Conservation (phyloP, 768 basidiomycete genomes). For the Tulasnella sp. region DNA sequence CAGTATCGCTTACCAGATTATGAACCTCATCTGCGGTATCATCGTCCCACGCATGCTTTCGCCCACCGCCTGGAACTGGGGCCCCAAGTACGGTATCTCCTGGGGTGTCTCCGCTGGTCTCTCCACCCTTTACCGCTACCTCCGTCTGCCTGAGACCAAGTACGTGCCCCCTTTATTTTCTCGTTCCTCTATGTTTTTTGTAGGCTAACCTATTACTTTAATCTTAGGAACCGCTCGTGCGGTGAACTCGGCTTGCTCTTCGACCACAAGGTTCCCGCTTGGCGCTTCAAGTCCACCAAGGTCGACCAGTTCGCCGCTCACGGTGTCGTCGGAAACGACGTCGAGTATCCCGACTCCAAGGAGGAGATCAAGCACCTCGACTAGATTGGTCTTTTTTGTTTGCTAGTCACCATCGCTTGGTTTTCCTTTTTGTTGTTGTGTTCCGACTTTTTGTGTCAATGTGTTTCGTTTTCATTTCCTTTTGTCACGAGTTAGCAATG, state of each 20-base stretch:
- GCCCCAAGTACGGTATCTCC: conserved; percentile 28
- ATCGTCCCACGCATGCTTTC: conserved; percentile 22
- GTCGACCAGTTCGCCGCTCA: conserved; percentile 23
- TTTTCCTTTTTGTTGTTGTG: neutral
- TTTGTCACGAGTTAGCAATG: too few relatives aligned
- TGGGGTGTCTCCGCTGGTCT: conserved; percentile 24
- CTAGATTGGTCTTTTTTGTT: neutral
- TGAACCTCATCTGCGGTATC: conserved; percentile 25
- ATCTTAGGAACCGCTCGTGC: conserved; percentile 15
- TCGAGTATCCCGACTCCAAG: neutral
- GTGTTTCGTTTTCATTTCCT: too few relatives aligned
- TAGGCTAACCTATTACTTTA: conserved; percentile 16
- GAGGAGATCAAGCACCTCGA: conserved; percentile 8
- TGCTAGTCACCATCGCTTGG: neutral
- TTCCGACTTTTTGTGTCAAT: neutral
- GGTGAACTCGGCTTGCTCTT: conserved; percentile 37
- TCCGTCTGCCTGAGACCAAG: conserved; percentile 27
- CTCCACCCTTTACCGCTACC: conserved; percentile 23
- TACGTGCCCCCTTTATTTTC: neutral
- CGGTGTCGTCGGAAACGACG: neutral
- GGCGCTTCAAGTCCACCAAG: conserved; percentile 30
- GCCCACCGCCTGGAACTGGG: conserved; percentile 28
- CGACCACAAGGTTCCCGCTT: conserved; percentile 31
- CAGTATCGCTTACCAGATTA: conserved; percentile 24
- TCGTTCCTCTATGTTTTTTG: neutral